Conservation (phyloP, 768 basidiomycete species). For the Suillus subalutaceus region DNA sequence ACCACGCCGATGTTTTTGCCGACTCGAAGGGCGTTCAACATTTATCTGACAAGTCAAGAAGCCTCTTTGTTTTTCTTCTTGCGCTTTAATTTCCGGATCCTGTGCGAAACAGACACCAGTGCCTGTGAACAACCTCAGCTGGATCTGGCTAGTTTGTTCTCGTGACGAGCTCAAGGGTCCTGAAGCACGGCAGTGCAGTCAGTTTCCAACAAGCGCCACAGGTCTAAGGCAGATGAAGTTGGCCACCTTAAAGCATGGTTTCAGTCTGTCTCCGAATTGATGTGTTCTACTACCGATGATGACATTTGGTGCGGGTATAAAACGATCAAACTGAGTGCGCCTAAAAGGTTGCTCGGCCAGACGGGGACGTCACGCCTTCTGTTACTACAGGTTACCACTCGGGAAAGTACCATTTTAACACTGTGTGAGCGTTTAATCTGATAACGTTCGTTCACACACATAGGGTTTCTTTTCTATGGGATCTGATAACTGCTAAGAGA, state of each 20-base stretch:
- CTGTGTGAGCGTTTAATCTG: neutral
- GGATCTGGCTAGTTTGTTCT: slow-evolving; percentile 13
- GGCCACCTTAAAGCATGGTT: neutral
- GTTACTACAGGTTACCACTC: neutral
- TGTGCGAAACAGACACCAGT: slow-evolving; percentile 7
- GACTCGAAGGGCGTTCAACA: slow-evolving; percentile 9
- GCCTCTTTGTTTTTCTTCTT: slow-evolving; percentile 1
- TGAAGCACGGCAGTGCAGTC: slow-evolving; percentile 4
- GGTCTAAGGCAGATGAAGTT: neutral
- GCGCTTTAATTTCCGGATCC: slow-evolving; percentile 13
- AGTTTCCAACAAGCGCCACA: slow-evolving; percentile 12
- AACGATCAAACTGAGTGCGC: neutral
- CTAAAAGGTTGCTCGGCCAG: neutral
- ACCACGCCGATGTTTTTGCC: slow-evolving; percentile 8
- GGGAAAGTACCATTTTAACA: slow-evolving; percentile 4
- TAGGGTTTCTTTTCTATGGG: neutral
- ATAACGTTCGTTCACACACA: slow-evolving; percentile 9
- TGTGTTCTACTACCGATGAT: neutral
- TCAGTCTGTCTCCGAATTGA: neutral
- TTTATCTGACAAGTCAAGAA: slow-evolving; percentile 16
- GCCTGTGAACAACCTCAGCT: slow-evolving; percentile 27
- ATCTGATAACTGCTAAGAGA: neutral
- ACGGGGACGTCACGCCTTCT: neutral
- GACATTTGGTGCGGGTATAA: neutral
- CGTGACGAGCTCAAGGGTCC: slow-evolving; percentile 15